Evolutionary conservation across 495 filamentous ascomycete species (phyloP).

Genomic region (Penicillium fimorum): DNA sequence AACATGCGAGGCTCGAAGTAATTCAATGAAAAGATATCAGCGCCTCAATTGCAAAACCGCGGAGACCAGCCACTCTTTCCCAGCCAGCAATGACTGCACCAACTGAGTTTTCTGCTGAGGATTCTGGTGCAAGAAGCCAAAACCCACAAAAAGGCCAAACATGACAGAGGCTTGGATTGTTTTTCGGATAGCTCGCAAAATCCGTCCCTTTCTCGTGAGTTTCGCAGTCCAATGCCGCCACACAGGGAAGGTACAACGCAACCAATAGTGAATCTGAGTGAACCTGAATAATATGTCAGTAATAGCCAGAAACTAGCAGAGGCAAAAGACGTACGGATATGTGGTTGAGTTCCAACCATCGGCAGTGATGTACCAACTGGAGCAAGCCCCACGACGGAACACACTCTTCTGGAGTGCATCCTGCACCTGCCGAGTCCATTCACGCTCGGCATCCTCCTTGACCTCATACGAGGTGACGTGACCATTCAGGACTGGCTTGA

Average conservation of each 20-base stretch:
- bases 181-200: slow-evolving; percentile 25
- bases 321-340: slow-evolving; percentile 52
- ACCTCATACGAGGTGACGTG: slow-evolving; percentile 43
- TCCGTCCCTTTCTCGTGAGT: slow-evolving; percentile 48
- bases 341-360: slow-evolving; percentile 59
- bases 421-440: slow-evolving; percentile 55
- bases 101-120: slow-evolving; percentile 16
- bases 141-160: slow-evolving; percentile 17
- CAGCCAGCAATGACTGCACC: slow-evolving; percentile 15
- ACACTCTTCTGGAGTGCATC: slow-evolving; percentile 52
- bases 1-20: background rate
- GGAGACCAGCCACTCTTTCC: slow-evolving; percentile 18
- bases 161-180: slow-evolving; percentile 21
- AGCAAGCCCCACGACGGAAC: slow-evolving; percentile 52
- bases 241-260: slow-evolving; percentile 54
- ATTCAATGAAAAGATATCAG: background rate
- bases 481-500: slow-evolving; percentile 41
- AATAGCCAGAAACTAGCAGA: background rate
- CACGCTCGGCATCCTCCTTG: slow-evolving; percentile 52
- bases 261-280: slow-evolving; percentile 49
- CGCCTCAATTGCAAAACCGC: background rate
- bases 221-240: slow-evolving; percentile 55
- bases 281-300: slow-evolving; percentile 34
- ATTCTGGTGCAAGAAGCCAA: slow-evolving; percentile 21
- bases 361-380: slow-evolving; percentile 56